Evolutionary conservation across 768 basidiomycete species (phyloP), one percentile per base, ranked within the genome.

Genomic region (Pleurotus cornucopiae): DNA sequence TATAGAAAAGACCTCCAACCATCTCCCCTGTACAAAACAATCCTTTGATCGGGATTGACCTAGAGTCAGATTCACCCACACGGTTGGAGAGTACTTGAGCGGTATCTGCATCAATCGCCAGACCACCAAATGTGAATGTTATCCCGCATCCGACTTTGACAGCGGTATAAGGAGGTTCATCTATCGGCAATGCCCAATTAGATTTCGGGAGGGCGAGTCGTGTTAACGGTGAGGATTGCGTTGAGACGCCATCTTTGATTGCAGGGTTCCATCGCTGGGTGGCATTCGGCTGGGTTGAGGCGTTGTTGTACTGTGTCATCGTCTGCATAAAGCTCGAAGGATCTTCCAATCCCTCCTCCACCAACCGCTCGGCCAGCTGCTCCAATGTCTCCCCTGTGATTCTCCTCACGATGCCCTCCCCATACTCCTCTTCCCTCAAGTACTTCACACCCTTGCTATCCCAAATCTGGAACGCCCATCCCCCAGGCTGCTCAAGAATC

Each of bases 111-210:
- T 86, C 78, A 58, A 88, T 80, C 0, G 76, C 80, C 2, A 88
- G 65, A 1, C 86, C 86, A 0, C 86, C 85, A 69, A 87, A 88
- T 1, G 85, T 88, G 69, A 87, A 89, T 1, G 86, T 88, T 54
- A 86, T 79, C 5, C 85, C 87, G 68, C 86, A 87, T 0, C 80
- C 72, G 6, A 88, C 82, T 62, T 83, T 85, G 30, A 88, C 82
- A 2, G 85, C 86, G 64, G 86, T 69, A 60, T 85, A 84, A 0
- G 84, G 84, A 11, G 71, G 65, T 41, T 75, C 59, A 38, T 81
- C 76, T 21, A 88, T 67, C 4, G 79, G 62, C 57, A 84, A 67
- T 0, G 86, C 87, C 86, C 86, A 88, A 61, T 88, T 87, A 0
- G 84, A 81, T 66, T 89, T 88, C 9, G 83, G 74, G 11, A 79